Evolutionary conservation across 352 stramenopile genomes (phyloP), one percentile per base, ranked within the genome.

Genomic region (Phytophthora sp.): DNA sequence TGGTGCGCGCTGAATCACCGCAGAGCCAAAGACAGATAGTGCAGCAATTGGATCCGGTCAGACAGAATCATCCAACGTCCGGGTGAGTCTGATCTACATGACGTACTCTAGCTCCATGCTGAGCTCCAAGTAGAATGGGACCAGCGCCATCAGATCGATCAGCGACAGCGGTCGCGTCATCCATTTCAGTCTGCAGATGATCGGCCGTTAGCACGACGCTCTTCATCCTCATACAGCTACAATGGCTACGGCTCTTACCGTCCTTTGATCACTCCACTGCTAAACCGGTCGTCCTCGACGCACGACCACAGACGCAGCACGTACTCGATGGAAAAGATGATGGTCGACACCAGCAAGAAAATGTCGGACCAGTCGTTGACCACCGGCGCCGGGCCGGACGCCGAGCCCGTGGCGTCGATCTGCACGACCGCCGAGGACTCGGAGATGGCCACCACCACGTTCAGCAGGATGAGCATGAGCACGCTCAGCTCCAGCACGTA

Each of bases 321-420:
- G 32, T 89, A 89, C 55, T 89, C 79, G 32, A 87, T 66, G 17
- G 80, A 80, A 51, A 89, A 89, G 21, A 89, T 75, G 27, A 76
- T 56, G 5, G 80, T 87, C 11, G 80, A 89, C 9, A 77, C 69
- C 11, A 83, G 58, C 21, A 89, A 55, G 45, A 89, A 85, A 5
- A 74, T 54, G 17, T 65, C 54, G 26, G 69, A 81, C 80, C 80
- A 88, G 26, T 72, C 49, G 10, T 69, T 66, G 8, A 62, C 28
- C 12, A 54, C 35, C 1, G 39, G 30, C 15, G 31, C 50, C 34
- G 41, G 27, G 18, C 39, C 59, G 2, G 49, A 39, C 34, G 34
- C 38, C 18, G 59, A 62, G 23, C 28, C 32, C 5, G 34, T 46
- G 20, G 55, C 11, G 15, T 62, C 41, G 2, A 42, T 28, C 35